Base-by-base conservation (phyloP, 2,329 filamentous ascomycete species). In the Cladosporium sp. region DNA sequence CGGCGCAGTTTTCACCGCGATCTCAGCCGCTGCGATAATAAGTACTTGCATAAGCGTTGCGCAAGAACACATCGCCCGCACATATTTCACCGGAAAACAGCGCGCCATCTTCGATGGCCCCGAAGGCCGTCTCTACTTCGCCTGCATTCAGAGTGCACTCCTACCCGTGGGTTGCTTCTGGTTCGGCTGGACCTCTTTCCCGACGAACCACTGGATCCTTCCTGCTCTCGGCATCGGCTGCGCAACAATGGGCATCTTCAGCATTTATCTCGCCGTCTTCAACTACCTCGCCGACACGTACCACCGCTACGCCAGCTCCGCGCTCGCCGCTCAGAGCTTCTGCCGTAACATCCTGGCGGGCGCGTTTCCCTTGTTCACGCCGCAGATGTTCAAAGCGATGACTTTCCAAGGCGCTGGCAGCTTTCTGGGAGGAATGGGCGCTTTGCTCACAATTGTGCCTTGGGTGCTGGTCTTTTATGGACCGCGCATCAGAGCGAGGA, bases 261-360 rank as follows among this genome's bases (percentile, higher is more conserved):
- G 87, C 49, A 88, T 97, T 40, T 96, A 96, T 74, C 84, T 97
- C 1, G 89, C 93, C 2, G 91, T 92, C 0, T 97, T 97, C 80
- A 97, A 97, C 75, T 97, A 96, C 72, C 84, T 97, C 1, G 92
- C 93, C 23, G 93, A 97, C 74, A 89, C 89, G 1, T 97, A 97
- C 77, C 90, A 93, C 74, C 83, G 86, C 2, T 97, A 94, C 72
- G 92, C 93, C 0, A 92, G 89, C 46, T 95, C 91, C 0, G 93
- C 93, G 0, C 81, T 97, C 6, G 93, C 93, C 0, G 92, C 93
- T 0, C 92, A 97, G 80, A 90, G 87, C 18, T 96, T 91, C 75
- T 94, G 91, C 72, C 86, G 93, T 12, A 97, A 97, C 75, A 81
- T 97, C 1, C 80, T 97, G 0, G 92, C 89, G 10, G 93, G 92